phyloP scores from a whole-genome alignment of 306 rosid genomes.

The Castanea mollissima region DNA sequence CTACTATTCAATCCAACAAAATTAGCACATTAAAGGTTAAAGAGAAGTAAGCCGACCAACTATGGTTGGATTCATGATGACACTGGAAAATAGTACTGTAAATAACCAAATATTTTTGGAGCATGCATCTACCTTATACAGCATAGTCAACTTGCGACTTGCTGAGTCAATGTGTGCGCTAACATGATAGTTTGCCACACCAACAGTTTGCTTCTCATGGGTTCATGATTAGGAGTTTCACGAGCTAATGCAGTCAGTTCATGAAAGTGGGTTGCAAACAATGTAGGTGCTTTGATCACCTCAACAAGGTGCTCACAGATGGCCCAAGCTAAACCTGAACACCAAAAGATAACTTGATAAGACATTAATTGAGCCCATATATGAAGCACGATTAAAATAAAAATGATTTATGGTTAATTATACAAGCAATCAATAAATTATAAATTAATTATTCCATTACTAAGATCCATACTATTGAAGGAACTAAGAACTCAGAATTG shows the following conservation, averaged over 20 bases:
- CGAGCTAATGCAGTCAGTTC: slow-evolving; percentile 83
- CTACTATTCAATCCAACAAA: background rate
- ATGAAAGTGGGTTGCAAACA: slow-evolving; percentile 97
- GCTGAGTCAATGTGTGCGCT: slow-evolving; percentile 92
- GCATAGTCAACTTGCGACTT: slow-evolving; percentile 91
- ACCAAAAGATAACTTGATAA: slow-evolving; percentile 30
- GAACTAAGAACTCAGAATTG: too few relatives aligned
- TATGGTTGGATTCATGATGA: background rate
- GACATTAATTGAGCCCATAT: background rate
- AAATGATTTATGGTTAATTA: too few relatives aligned
- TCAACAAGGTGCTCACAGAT: slow-evolving; percentile 91
- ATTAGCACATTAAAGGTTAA: background rate
- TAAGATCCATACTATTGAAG: too few relatives aligned
- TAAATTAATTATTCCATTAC: too few relatives aligned
- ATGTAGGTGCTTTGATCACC: slow-evolving; percentile 86
- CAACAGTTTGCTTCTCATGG: slow-evolving; percentile 55
- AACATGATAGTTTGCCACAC: slow-evolving; percentile 91
- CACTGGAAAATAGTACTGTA: background rate
- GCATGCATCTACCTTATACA: slow-evolving; percentile 67
- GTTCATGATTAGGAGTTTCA: slow-evolving; percentile 42
- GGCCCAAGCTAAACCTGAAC: slow-evolving; percentile 96
- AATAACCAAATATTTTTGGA: background rate
- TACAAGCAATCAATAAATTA: too few relatives aligned
- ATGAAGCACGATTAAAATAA: background rate
- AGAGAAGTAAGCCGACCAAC: background rate